These are phyloP conservation scores for Ramichloridium luteum DNA, from an alignment of 2,329 filamentous ascomycete genomes.

Conservation along the genomic window DNA sequence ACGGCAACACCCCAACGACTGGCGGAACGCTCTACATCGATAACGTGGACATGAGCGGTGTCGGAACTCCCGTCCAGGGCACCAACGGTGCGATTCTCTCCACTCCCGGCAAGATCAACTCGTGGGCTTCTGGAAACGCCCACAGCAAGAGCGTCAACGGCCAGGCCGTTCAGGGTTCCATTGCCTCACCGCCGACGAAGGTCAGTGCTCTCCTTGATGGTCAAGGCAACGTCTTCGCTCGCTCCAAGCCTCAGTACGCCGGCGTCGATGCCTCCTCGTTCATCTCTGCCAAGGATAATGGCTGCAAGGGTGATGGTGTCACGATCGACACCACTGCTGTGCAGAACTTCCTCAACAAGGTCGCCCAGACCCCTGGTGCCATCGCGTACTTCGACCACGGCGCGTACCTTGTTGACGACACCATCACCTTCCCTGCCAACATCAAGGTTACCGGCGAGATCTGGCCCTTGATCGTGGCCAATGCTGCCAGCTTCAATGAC, in stretches of 20 bases:
- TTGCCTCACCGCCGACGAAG: conserved; percentile 9
- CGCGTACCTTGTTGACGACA: conserved; percentile 48
- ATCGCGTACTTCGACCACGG: conserved; percentile 55
- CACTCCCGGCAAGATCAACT: conserved; percentile 53
- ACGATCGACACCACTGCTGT: conserved; percentile 82
- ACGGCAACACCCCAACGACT: conserved; percentile 48
- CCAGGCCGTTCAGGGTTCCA: conserved; percentile 4
- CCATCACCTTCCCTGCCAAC: conserved; percentile 43
- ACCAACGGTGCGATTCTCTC: conserved; percentile 43
- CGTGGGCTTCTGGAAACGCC: conserved; percentile 69
- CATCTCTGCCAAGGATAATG: conserved; percentile 65
- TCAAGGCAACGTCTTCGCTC: conserved; percentile 62
- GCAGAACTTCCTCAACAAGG: conserved; percentile 62
- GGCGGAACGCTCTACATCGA: conserved; percentile 77
- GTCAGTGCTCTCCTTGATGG: conserved; percentile 53
- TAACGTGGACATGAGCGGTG: conserved; percentile 74
- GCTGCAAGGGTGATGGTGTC: conserved; percentile 75
- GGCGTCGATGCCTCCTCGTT: conserved; percentile 55
- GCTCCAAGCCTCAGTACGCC: conserved; percentile 82
- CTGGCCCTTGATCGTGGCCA: conserved; percentile 80
- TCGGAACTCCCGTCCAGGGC: conserved; percentile 27
- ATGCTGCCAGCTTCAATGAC: conserved; percentile 60
- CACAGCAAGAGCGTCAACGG: conserved; percentile 28
- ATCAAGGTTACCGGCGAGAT: conserved; percentile 84
- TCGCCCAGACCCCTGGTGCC: conserved; percentile 40